Base-by-base conservation (phyloP, 192 early-diverging fungal species). In the Entomortierella lignicola region DNA sequence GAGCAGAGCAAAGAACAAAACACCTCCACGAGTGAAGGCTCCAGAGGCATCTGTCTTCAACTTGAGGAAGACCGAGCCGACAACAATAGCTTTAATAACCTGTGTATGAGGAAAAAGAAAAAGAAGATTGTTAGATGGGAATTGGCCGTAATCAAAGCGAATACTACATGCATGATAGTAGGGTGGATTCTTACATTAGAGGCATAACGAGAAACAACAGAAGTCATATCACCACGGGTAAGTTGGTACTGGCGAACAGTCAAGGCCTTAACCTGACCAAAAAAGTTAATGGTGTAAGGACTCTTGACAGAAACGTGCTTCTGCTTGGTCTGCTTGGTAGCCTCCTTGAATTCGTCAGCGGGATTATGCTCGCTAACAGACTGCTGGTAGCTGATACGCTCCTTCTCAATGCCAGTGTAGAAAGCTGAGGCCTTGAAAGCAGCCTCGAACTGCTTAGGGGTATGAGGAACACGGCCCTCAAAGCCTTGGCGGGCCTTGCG, bases 21-120 rank as follows among this genome's bases (percentile, higher is more conserved):
- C 88, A 73, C 92, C 91, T 61, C 94, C 92, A 50, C 94, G 89
- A n/a, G 92, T 87, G 75, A 94, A 93, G 48, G 93, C 89, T 21
- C 93, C 94, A 17, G 68, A 66, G 37, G 85, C 81, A 42, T 83
- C 85, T 18, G 69, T 57, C 2, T 90, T 85, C 44, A 94, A 72
- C 29, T 83, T 65, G 27, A 88, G 88, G 81, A 91, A 94, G 32
- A 91, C 87, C 5, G 91, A 91, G 12, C 91, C 92, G 73, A 91
- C 89, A 67, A 93, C 89, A 34, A 92, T 68, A 50, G 91, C 91
- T 82, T 94, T 91, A 56, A 91, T 72, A 51, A 77, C 62, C 62
- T 63, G n/a, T n/a, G n/a, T n/a, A n/a, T n/a, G n/a, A n/a, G n/a
- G n/a, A n/a, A n/a, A n/a, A n/a, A n/a, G n/a, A n/a, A n/a, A n/a